Percentiles rank a stretch among this genome's conserved stretches.
Evolutionary conservation across 2,329 filamentous ascomycete genomes (phyloP).

Genomic region (Didymella arachidicola): DNA sequence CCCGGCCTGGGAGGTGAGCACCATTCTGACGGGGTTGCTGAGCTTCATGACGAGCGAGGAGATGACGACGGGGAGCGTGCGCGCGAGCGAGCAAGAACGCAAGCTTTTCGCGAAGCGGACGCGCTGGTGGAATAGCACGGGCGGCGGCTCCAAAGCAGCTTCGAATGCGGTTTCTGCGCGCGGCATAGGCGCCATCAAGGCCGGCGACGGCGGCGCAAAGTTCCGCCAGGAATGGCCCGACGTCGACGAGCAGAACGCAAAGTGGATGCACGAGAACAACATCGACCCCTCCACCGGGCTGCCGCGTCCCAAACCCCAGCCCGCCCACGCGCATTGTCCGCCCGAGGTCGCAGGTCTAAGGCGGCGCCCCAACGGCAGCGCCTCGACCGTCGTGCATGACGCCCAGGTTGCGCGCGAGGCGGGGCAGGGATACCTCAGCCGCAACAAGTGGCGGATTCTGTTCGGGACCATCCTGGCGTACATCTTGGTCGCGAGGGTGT

Average conservation of each 20-base stretch:
- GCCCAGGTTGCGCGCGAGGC: conserved; percentile 76
- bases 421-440: conserved; percentile 80
- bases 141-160: conserved; percentile 75
- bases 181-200: conserved; percentile 81
- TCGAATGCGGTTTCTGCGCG: conserved; percentile 47
- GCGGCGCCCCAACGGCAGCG: conserved; percentile 67
- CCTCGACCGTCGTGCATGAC: conserved; percentile 75
- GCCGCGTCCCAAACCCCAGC: conserved; percentile 60
- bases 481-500: conserved; percentile 78
- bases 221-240: conserved; percentile 92
- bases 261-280: conserved; percentile 84
- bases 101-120: conserved; percentile 78
- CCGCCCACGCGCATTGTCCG: conserved; percentile 62
- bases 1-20: conserved; percentile 96
- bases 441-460: conserved; percentile 78
- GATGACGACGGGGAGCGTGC: conserved; percentile 94
- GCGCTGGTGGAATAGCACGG: conserved; percentile 96
- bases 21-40: conserved; percentile 90
- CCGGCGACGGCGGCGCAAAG: conserved; percentile 89
- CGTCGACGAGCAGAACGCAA: conserved; percentile 86
- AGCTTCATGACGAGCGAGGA: conserved; percentile 99
- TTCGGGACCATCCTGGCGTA: conserved; percentile 79
- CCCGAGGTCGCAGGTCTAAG: conserved; percentile 69
- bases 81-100: conserved; percentile 77
- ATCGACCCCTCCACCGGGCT: conserved; percentile 81